A percentile compares a stretch with the other conserved stretches of the same genome.
Evolutionary conservation across 805 yeast species (phyloP).

Genomic region (Kuraishia ogatae): DNA sequence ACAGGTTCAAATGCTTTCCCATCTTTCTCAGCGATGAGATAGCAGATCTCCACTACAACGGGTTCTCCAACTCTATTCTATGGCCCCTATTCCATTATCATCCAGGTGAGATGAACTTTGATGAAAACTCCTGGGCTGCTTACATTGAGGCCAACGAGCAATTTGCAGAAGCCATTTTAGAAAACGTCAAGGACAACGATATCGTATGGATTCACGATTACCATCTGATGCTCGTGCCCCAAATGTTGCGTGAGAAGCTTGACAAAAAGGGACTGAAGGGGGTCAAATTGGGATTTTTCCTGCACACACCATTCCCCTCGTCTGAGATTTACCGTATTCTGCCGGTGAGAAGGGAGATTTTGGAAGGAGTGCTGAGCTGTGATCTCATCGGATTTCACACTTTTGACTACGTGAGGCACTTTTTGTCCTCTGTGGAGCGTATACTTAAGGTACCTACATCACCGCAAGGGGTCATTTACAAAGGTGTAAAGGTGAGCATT

Average conservation of each 20-base stretch:
- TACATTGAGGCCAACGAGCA: conserved; percentile 84
- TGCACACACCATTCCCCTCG: conserved; percentile 98
- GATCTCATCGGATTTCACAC: conserved; percentile 97
- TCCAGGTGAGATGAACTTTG: conserved; percentile 98
- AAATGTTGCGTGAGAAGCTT: conserved; percentile 65
- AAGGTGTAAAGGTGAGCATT: conserved; percentile 69
- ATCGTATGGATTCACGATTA: conserved; percentile 97
- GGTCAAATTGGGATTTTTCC: conserved; percentile 82
- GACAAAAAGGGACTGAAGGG: conserved; percentile 35
- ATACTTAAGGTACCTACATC: conserved; percentile 74
- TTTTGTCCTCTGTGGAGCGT: conserved; percentile 80
- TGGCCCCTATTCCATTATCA: conserved; percentile 99
- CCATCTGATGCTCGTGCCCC: conserved; percentile 92
- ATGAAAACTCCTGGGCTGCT: conserved; percentile 97
- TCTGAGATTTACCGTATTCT: conserved; percentile 91
- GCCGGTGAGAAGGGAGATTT: conserved; percentile 90
- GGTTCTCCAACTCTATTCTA: conserved; percentile 85
- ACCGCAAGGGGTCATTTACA: conserved; percentile 83
- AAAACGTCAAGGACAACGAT: conserved; percentile 71
- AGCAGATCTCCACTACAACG: conserved; percentile 95
- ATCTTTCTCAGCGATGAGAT: conserved; percentile 79
- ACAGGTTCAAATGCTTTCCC: conserved; percentile 84
- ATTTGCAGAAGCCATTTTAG: conserved; percentile 69
- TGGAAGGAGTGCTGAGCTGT: conserved; percentile 87
- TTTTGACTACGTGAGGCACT: conserved; percentile 97